A percentile compares a stretch with the other conserved stretches of the same genome.
Evolutionary conservation across 257 asterid species (phyloP).

Genomic region (Fraxinus quadrangulata): DNA sequence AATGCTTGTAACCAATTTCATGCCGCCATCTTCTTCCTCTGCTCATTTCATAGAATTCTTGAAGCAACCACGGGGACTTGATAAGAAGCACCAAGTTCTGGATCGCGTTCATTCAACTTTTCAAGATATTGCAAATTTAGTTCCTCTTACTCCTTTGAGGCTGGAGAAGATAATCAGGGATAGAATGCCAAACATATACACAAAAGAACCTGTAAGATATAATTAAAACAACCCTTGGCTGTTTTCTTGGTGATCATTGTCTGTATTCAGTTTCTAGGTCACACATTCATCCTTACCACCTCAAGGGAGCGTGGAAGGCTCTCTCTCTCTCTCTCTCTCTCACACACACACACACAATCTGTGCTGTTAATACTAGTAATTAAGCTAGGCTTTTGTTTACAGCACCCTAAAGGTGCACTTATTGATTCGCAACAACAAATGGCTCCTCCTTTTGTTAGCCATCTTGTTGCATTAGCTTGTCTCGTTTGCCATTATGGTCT

Average conservation of each 20-base stretch:
- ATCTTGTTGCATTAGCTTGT: background rate
- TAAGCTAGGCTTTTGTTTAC: background rate
- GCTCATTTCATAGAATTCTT: conserved; percentile 41
- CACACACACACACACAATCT: background rate
- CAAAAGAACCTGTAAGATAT: conserved; percentile 32
- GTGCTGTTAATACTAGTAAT: conserved; percentile 1
- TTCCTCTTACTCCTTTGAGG: conserved; percentile 79
- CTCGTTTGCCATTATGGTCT: background rate
- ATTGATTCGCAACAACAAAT: background rate
- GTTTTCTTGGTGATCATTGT: conserved; percentile 5
- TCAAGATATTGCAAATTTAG: conserved; percentile 58
- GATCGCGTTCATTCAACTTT: conserved; percentile 78
- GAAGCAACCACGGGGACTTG: conserved; percentile 38
- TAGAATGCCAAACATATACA: conserved; percentile 58
- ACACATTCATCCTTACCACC: background rate
- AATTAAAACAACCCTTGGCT: conserved; percentile 1
- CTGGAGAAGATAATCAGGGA: conserved; percentile 62
- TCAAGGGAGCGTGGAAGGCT: background rate
- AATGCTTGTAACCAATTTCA: conserved; percentile 77
- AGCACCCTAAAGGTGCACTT: conserved; percentile 1
- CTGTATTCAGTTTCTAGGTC: background rate
- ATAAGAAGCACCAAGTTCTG: conserved; percentile 46
- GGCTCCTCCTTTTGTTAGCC: background rate
- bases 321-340: background rate
- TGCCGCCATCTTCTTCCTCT: conserved; percentile 48